phyloP scores from a whole-genome alignment of 2,329 filamentous ascomycete species.

The Diaporthe destruens region DNA sequence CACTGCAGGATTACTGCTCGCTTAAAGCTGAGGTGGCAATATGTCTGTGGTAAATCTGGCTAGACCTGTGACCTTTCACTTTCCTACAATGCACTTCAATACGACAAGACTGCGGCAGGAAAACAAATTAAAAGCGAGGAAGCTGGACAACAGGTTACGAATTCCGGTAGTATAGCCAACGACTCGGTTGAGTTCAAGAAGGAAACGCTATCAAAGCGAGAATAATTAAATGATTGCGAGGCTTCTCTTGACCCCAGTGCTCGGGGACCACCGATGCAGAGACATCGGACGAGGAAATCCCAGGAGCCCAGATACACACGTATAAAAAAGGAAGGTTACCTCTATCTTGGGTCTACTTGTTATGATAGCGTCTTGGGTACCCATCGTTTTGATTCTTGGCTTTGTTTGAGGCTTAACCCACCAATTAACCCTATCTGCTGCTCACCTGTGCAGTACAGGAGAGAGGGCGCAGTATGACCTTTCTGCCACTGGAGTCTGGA shows the following conservation, averaged over 20 bases:
- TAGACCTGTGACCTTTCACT: background rate
- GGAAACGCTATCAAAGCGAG: background rate
- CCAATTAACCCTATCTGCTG: conserved; percentile 19
- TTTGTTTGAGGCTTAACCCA: background rate
- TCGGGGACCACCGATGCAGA: background rate
- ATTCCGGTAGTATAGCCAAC: background rate
- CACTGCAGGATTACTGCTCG: background rate
- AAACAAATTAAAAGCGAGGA: background rate
- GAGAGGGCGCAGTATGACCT: background rate
- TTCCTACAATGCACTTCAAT: background rate
- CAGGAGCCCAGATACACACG: background rate
- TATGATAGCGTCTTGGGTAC: background rate
- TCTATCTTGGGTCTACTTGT: conserved; percentile 9
- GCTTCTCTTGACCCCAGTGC: background rate
- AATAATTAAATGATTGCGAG: background rate
- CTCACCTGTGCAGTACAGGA: background rate
- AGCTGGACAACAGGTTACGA: background rate
- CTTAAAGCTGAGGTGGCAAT: background rate
- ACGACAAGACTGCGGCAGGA: too few species aligned
- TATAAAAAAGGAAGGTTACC: conserved; percentile 19
- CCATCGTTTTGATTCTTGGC: conserved; percentile 4
- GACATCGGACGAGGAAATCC: background rate
- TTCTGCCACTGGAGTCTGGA: background rate
- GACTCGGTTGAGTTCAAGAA: background rate
- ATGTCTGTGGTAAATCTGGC: background rate